Percentiles rank a stretch among this genome's conserved stretches.
phyloP scores from a whole-genome alignment of 2,329 filamentous ascomycete genomes.

The Parafenestella ontariensis region DNA sequence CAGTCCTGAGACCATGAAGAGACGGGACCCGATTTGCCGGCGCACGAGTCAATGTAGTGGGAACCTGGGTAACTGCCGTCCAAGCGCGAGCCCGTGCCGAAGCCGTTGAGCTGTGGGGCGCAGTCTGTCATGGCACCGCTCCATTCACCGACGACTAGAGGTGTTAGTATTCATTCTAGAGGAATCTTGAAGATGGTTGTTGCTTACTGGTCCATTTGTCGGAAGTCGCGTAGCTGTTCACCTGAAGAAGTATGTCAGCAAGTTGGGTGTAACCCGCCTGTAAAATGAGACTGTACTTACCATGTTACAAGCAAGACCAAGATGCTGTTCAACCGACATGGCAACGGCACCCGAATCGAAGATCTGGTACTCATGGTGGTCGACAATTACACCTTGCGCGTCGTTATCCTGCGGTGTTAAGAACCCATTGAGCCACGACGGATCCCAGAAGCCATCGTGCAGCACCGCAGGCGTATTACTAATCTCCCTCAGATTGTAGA shows the following conservation, averaged over 20 bases:
- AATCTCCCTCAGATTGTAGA: constrained; percentile 55
- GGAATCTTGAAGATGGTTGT: not conserved
- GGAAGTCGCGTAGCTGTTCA: constrained; percentile 53
- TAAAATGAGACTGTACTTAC: constrained; percentile 27
- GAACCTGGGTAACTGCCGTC: constrained; percentile 62
- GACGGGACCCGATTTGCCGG: constrained; percentile 56
- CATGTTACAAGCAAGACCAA: constrained; percentile 63
- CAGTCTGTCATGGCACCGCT: constrained; percentile 69
- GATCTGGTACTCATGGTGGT: constrained; percentile 73
- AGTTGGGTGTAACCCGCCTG: not conserved
- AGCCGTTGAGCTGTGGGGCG: constrained; percentile 56
- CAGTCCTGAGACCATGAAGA: constrained; percentile 56
- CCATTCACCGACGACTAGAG: constrained; percentile 69
- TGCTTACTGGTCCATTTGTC: constrained; percentile 65
- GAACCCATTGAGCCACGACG: constrained; percentile 66
- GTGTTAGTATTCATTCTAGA: not conserved
- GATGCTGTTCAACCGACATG: constrained; percentile 60
- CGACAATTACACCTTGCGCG: constrained; percentile 63
- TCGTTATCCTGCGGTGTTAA: constrained; percentile 59
- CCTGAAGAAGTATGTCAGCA: constrained; percentile 11
- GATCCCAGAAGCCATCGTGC: constrained; percentile 63
- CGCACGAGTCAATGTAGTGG: constrained; percentile 61
- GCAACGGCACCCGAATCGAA: constrained; percentile 61
- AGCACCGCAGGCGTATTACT: constrained; percentile 60
- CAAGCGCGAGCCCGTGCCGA: constrained; percentile 63